Percentiles rank a stretch among this genome's conserved stretches.
Evolutionary conservation across 108 stramenopile genomes (phyloP).

Genomic region (Chaetoceros muelleri): DNA sequence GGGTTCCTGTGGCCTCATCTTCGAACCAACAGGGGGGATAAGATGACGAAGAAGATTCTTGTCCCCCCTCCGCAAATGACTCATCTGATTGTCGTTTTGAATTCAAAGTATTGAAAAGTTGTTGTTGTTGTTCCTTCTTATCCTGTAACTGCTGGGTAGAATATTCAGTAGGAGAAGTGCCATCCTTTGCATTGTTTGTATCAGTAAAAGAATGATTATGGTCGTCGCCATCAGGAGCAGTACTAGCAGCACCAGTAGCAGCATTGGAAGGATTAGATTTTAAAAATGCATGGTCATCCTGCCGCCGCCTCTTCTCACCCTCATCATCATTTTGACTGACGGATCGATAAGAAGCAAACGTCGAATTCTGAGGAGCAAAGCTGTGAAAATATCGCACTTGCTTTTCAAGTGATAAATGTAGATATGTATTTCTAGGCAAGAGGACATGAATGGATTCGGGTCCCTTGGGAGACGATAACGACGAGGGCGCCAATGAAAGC

Average conservation of each 20-base stretch:
- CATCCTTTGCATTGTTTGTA: background rate
- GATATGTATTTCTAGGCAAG: constrained; percentile 49
- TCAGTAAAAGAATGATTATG: too few species aligned
- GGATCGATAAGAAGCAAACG: constrained; percentile 10
- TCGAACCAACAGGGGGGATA: constrained; percentile 79
- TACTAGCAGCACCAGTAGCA: background rate
- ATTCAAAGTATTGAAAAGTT: too few species aligned
- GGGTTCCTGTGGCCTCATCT: constrained; percentile 48
- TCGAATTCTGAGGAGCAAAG: constrained; percentile 44
- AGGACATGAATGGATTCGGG: constrained; percentile 56
- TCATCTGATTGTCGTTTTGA: too few species aligned
- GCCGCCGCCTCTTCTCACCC: constrained; percentile 12
- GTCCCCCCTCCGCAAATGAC: too few species aligned
- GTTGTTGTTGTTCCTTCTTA: background rate
- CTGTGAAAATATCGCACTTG: constrained; percentile 40
- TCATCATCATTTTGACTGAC: constrained; percentile 4
- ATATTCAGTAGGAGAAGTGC: background rate
- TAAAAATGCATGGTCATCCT: too few species aligned
- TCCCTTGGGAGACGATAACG: constrained; percentile 50
- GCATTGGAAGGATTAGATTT: constrained; percentile 6
- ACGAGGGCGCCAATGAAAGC: constrained; percentile 49
- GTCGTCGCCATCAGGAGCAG: constrained; percentile 1
- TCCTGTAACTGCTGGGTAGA: background rate
- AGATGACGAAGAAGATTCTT: background rate
- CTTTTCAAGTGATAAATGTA: constrained; percentile 56